A percentile compares a stretch with the other conserved stretches of the same genome.
phyloP scores from a whole-genome alignment of 2,329 filamentous ascomycete genomes.

The Colletotrichum trifolii region DNA sequence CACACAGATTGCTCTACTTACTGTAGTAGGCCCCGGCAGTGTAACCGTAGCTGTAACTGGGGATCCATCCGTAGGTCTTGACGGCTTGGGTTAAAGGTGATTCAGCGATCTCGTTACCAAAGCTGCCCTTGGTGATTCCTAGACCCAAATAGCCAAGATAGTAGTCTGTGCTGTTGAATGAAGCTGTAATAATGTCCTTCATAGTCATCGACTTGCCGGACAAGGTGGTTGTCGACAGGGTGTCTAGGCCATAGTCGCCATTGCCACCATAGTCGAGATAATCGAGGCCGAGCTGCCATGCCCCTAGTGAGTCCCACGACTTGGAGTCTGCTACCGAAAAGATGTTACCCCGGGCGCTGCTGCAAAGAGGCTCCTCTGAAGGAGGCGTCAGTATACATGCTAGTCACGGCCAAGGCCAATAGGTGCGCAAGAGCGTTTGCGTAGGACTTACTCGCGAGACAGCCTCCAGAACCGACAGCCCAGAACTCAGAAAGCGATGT shows the following conservation, averaged over 20 bases:
- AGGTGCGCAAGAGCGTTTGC: not conserved
- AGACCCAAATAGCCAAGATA: constrained; percentile 67
- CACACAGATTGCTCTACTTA: constrained; percentile 50
- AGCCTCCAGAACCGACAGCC: constrained; percentile 71
- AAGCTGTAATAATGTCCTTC: constrained; percentile 59
- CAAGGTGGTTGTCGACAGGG: constrained; percentile 53
- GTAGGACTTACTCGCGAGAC: constrained; percentile 56
- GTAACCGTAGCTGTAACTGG: constrained; percentile 80
- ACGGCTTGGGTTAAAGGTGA: constrained; percentile 68
- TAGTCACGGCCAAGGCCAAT: too few relatives aligned
- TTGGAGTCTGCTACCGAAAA: constrained; percentile 65
- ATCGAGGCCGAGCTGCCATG: constrained; percentile 69
- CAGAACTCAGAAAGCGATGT: constrained; percentile 79
- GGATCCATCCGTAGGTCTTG: constrained; percentile 68
- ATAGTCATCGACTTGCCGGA: constrained; percentile 53
- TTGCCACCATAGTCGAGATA: constrained; percentile 70
- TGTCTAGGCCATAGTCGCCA: constrained; percentile 72
- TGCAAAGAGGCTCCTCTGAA: constrained; percentile 64
- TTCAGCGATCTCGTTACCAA: constrained; percentile 60
- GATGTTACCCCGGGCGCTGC: constrained; percentile 65
- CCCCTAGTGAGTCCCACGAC: constrained; percentile 69
- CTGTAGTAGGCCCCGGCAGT: constrained; percentile 81
- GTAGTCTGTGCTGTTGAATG: constrained; percentile 66
- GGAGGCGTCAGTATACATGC: constrained; percentile 33
- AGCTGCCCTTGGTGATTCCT: constrained; percentile 65